These are phyloP conservation scores for Globisporangium spiculum DNA, from an alignment of 352 stramenopile species.

Conservation along the genomic window DNA sequence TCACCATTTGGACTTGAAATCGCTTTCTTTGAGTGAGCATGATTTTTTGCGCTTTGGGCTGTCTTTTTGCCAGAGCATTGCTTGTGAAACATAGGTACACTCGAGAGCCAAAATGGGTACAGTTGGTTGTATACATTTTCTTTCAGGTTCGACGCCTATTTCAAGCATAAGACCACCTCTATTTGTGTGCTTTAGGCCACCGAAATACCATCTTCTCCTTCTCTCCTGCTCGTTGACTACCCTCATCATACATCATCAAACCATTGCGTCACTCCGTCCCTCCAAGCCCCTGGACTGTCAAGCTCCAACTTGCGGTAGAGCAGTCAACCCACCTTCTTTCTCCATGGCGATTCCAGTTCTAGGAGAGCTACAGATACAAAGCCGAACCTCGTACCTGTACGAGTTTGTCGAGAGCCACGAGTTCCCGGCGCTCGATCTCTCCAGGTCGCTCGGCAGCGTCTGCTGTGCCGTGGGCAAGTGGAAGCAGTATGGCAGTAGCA, in stretches of 20 bases:
- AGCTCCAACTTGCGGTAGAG: not conserved
- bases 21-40: not conserved
- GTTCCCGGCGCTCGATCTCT: conserved; percentile 13
- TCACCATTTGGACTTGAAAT: not conserved
- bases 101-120: not conserved
- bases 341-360: not conserved
- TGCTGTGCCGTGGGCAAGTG: not conserved
- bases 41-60: too few species aligned
- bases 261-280: not conserved
- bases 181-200: too few species aligned
- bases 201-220: too few species aligned
- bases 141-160: too few species aligned
- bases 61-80: not conserved
- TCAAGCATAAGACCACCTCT: too few species aligned
- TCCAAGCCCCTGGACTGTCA: not conserved
- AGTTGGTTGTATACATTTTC: too few species aligned
- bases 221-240: too few species aligned
- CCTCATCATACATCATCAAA: too few species aligned
- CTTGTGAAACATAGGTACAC: not conserved
- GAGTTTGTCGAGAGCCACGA: conserved; percentile 16
- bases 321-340: not conserved
- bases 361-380: not conserved
- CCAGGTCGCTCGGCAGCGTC: conserved; percentile 6
- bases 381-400: conserved; percentile 10
- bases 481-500: not conserved